phyloP scores from a whole-genome alignment of 495 filamentous ascomycete species.

The Penicillium steckii region DNA sequence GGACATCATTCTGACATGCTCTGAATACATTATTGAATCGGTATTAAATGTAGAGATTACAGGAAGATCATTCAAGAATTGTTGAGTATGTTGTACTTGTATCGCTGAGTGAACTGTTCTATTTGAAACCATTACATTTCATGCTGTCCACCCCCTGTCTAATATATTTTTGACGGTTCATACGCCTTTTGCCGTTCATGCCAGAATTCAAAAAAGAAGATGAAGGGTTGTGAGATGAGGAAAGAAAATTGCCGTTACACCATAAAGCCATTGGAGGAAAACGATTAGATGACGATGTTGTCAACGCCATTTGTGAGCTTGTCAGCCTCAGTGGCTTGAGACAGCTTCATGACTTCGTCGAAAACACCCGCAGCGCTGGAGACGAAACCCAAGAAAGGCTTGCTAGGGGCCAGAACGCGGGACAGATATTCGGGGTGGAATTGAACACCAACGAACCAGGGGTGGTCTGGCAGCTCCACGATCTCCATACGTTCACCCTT shows the following conservation, averaged over 20 bases:
- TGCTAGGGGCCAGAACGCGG: conserved; percentile 70
- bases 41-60: no score
- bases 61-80: no score
- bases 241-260: neutral
- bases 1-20: no score
- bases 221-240: neutral
- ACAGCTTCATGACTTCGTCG: conserved; percentile 40
- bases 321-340: conserved; percentile 12
- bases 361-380: conserved; percentile 69
- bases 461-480: conserved; percentile 84
- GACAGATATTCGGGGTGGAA: conserved; percentile 84
- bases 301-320: conserved; percentile 13
- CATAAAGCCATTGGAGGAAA: neutral
- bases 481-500: conserved; percentile 86
- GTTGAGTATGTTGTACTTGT: neutral
- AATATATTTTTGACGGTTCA: neutral
- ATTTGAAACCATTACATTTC: neutral
- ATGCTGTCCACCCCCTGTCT: neutral
- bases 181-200: conserved; percentile 3
- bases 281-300: conserved; percentile 9
- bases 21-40: no score
- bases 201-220: neutral
- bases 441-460: conserved; percentile 88
- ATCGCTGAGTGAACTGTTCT: neutral
- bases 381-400: conserved; percentile 83